A percentile compares a stretch with the other conserved stretches of the same genome.
Conservation (phyloP, 176 grass and related monocot genomes). For the Hordeum marinum region DNA sequence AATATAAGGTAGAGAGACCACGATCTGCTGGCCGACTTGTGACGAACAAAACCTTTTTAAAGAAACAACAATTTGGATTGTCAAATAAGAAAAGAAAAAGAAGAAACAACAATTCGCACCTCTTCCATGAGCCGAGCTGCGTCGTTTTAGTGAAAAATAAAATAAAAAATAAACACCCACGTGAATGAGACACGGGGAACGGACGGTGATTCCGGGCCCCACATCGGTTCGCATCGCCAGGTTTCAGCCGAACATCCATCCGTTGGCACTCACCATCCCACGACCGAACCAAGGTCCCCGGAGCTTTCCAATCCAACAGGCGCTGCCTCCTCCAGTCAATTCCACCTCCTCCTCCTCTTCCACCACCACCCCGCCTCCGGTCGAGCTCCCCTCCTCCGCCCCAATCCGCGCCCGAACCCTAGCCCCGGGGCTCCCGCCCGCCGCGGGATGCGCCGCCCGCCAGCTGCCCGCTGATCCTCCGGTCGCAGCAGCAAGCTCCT, state of each 20-base stretch:
- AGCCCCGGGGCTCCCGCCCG: slow-evolving; percentile 12
- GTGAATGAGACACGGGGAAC: not conserved
- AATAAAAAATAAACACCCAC: not conserved
- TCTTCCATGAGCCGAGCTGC: not conserved
- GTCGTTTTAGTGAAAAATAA: not conserved
- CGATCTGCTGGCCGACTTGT: no score
- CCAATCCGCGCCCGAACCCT: slow-evolving; percentile 27
- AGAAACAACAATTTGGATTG: not conserved
- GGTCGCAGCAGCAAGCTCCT: slow-evolving; percentile 4
- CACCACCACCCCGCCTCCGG: not conserved
- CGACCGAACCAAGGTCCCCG: not conserved
- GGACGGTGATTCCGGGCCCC: not conserved
- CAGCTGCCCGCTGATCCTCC: slow-evolving; percentile 16
- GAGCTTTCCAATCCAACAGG: slow-evolving; percentile 46
- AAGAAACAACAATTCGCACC: not conserved
- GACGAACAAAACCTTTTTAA: not conserved
- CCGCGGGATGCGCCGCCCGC: slow-evolving; percentile 26
- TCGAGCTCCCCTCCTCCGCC: not conserved
- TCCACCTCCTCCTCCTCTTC: not conserved
- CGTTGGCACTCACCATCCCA: not conserved
- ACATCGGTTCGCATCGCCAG: not conserved
- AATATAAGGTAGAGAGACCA: no score
- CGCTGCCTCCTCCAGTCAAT: slow-evolving; percentile 24
- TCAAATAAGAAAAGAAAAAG: no score
- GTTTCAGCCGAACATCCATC: not conserved